Evolutionary conservation across 352 stramenopile genomes (phyloP), one percentile per base, ranked within the genome.

Genomic region (Pythium insidiosum): DNA sequence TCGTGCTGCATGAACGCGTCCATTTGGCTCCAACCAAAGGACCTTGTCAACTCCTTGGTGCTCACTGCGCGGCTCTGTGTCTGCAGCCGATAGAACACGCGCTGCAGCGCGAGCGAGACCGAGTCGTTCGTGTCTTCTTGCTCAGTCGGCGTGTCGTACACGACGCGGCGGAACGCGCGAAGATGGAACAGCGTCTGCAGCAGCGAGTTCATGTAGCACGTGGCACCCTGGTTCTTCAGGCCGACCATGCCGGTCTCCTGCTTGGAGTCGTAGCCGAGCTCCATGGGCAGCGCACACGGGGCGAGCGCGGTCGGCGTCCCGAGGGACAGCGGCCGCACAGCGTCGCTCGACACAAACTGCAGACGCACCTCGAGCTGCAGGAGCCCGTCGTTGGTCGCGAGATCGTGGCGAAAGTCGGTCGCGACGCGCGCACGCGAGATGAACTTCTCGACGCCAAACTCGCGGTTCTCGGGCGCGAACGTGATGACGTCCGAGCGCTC

Each of bases 1-100:
- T 97, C 88, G 50, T 97, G 91, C 61, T 97, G 88, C 68, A 92
- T 92, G 61, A 95, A 96, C 16, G 88, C 70, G 49, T 97, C 87
- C 20, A 89, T 80, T 29, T 85, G 71, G 29, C 75, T 92, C 91
- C 91, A 97, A 0, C 84, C 88, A 63, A 97, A 97, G 6, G 84
- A 89, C 12, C 80, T 76, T 21, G 91, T 97, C 1, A 97, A 65
- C 45, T 96, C 87, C 47, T 96, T 94, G 0, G 91, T 97, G 18
- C 73, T 88, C 43, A 97, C 88, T 1, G 81, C 75, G 23, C 84
- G 88, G 2, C 35, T 47, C 40, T 88, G 62, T 15, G 63, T 66
- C 55, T 94, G 74, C 24, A 94, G 47, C 0, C 82, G 59, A 47
- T 92, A 92, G 59, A 94, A 94, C 10, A 94, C 82, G 6, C 82